Evolutionary conservation across 108 stramenopile species (phyloP), one percentile per base, ranked within the genome.

Genomic region (Cyclotella kingstonii): DNA sequence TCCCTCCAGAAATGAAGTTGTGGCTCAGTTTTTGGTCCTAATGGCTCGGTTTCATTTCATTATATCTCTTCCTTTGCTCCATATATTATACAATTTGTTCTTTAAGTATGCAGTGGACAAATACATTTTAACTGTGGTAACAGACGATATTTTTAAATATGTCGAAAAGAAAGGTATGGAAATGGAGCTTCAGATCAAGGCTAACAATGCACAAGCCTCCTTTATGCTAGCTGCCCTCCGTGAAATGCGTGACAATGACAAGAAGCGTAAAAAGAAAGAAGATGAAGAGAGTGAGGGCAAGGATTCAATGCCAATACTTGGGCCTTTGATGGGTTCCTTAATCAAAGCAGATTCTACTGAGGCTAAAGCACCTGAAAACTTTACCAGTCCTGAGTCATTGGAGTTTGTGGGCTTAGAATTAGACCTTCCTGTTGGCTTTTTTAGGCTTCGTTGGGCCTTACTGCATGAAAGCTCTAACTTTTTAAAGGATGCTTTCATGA

Each of bases 121-220:
- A 12, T 91, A 72, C 60, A 86, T 91, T 48, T 61, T 91, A 8
- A 56, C 73, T 5, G 77, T 68, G 39, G 80, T 85, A 0, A 79
- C 86, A 5, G 40, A 48, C 39, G 87, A 90, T 52, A 84, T 87
- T 33, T 91, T 87, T 56, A 64, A 63, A 42, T 86, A 86, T 43
- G 83, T 86, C 2, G 90, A 91, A 48, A 69, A 86, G 56, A 85
- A 84, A 39, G 90, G 90, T 27, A 86, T 91, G 90, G 86, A 91
- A 57, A 91, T 91, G 90, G 73, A 86, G 35, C 78, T 91, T 10
- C 70, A 55, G 15, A 79, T 91, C 26, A 78, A 61, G 10, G 53
- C 62, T 35, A 74, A 80, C 5, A 60, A 46, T 17, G 54, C 50
- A 8, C 90, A 91, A 46, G 77, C 90, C 31, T 76, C 83, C 0